Percentiles rank a stretch among this genome's conserved stretches.
Conservation (phyloP, 768 basidiomycete genomes). For the Trametes punicea region DNA sequence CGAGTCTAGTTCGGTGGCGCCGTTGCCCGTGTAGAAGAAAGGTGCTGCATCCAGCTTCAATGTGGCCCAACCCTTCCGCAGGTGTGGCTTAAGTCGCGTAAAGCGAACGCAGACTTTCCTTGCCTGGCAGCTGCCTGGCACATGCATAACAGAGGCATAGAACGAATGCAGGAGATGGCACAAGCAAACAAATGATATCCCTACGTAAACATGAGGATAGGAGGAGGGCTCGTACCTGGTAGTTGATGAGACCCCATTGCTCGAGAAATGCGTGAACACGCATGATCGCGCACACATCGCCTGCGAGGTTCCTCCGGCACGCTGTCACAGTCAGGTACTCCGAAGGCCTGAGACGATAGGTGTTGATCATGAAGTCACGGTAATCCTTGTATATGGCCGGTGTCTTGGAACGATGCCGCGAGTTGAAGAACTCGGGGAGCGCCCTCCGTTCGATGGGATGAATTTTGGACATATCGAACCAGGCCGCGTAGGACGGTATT, state of each 20-base stretch:
- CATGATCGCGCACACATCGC: conserved; percentile 98
- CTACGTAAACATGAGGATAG: not conserved
- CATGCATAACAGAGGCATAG: no score
- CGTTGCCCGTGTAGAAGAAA: no score
- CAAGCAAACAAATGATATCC: not conserved
- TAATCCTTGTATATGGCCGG: conserved; percentile 99
- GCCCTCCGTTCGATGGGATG: conserved; percentile 90
- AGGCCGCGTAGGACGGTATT: conserved; percentile 94
- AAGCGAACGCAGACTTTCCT: no score
- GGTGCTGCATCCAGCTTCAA: no score
- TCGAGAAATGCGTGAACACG: conserved; percentile 98
- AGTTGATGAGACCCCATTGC: conserved; percentile 99
- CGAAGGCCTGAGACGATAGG: conserved; percentile 87
- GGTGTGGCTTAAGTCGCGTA: no score
- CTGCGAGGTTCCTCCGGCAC: conserved; percentile 92
- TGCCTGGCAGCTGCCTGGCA: no score
- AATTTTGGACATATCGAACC: conserved; percentile 96
- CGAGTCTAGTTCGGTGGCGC: no score
- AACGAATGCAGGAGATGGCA: no score
- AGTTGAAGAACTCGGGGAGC: conserved; percentile 97
- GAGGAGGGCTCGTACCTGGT: conserved; percentile 64
- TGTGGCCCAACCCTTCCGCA: no score
- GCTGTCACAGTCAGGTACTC: conserved; percentile 98
- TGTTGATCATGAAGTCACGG: conserved; percentile 99
- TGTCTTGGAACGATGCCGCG: conserved; percentile 90